phyloP scores from a whole-genome alignment of 2,329 filamentous ascomycete genomes.

The Plectosphaerella sp. region DNA sequence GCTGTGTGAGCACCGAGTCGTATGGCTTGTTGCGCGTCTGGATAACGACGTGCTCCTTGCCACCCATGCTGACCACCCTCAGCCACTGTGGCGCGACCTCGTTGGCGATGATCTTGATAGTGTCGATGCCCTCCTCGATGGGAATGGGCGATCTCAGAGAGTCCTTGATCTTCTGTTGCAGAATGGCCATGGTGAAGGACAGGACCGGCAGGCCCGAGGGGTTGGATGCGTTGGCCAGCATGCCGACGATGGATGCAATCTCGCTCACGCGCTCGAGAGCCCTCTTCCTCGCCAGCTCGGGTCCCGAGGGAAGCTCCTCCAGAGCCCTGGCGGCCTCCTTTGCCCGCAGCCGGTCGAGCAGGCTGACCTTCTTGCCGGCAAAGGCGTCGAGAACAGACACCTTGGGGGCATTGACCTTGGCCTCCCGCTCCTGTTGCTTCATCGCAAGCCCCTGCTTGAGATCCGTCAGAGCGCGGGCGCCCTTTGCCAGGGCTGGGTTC shows the following conservation, averaged over 20 bases:
- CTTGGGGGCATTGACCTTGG: constrained; percentile 21
- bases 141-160: constrained; percentile 56
- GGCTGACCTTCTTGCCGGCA: constrained; percentile 53
- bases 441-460: constrained; percentile 58
- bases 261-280: constrained; percentile 67
- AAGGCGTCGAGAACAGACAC: constrained; percentile 14
- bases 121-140: constrained; percentile 44
- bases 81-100: constrained; percentile 57
- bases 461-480: constrained; percentile 64
- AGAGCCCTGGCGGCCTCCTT: constrained; percentile 57
- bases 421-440: constrained; percentile 43
- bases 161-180: constrained; percentile 63
- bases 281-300: constrained; percentile 55
- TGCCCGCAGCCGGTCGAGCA: constrained; percentile 70
- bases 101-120: constrained; percentile 45
- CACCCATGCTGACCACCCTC: constrained; percentile 44
- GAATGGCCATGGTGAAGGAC: constrained; percentile 59
- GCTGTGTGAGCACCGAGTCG: constrained; percentile 9
- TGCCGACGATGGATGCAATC: constrained; percentile 61
- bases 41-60: constrained; percentile 54
- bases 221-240: constrained; percentile 52
- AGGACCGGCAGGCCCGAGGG: constrained; percentile 49
- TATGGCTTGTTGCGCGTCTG: constrained; percentile 36
- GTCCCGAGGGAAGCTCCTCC: constrained; percentile 34
- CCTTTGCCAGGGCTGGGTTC: constrained; percentile 57